phyloP scores from a whole-genome alignment of 306 rosid species.

The Rubus idaeus region DNA sequence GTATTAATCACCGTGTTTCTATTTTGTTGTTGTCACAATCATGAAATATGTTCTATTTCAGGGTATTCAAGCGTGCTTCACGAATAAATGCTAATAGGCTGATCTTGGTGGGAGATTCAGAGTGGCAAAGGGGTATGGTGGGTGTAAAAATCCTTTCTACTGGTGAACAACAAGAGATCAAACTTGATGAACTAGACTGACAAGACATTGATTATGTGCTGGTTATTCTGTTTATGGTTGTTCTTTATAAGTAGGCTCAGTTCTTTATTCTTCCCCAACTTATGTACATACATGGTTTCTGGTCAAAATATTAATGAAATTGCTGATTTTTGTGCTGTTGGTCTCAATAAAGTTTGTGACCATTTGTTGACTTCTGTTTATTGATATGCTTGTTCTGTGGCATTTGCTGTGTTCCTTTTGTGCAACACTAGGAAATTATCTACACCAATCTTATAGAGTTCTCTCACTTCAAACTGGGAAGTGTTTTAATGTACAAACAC shows the following conservation, averaged over 20 bases:
- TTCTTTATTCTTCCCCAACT: not conserved
- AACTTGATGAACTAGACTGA: constrained; percentile 71
- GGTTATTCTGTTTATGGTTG: not conserved
- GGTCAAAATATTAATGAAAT: constrained; percentile 4
- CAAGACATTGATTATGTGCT: constrained; percentile 17
- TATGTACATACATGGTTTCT: not conserved
- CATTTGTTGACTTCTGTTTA: not conserved
- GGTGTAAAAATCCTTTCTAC: constrained; percentile 78
- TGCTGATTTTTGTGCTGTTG: constrained; percentile 1
- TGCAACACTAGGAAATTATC: not conserved
- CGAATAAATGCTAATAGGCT: constrained; percentile 73
- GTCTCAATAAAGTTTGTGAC: not conserved
- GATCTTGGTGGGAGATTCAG: constrained; percentile 81
- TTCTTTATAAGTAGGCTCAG: not conserved
- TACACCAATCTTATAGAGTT: not conserved
- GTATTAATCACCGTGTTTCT: constrained; percentile 7
- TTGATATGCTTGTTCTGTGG: constrained; percentile 1
- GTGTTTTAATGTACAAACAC: not conserved
- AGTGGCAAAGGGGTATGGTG: constrained; percentile 93
- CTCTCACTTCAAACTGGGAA: not conserved
- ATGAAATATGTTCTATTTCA: constrained; percentile 28
- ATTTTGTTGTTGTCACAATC: constrained; percentile 13
- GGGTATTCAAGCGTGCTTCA: constrained; percentile 87
- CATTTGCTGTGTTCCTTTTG: not conserved
- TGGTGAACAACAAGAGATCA: constrained; percentile 82